phyloP scores from a whole-genome alignment of 2,329 filamentous ascomycete species.

The Beauveria australis region DNA sequence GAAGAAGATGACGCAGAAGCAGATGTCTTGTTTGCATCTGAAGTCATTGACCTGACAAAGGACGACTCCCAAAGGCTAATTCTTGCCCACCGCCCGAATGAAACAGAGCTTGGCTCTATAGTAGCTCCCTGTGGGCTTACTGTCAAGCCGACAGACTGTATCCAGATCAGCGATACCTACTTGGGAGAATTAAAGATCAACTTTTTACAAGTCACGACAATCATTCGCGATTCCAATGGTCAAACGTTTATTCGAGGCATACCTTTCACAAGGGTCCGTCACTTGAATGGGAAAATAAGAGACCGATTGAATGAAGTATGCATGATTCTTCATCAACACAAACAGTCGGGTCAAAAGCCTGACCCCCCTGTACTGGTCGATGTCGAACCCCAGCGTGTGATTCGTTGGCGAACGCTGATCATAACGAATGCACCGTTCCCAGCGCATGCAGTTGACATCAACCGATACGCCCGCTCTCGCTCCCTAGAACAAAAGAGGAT shows the following conservation, averaged over 20 bases:
- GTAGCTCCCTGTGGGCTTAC: constrained; percentile 1
- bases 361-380: constrained; percentile 34
- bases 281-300: constrained; percentile 28
- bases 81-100: constrained; percentile 16
- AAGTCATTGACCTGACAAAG: constrained; percentile 28
- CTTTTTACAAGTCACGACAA: constrained; percentile 34
- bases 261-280: constrained; percentile 27
- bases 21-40: constrained; percentile 12
- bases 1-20: not conserved
- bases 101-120: constrained; percentile 17
- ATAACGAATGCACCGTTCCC: constrained; percentile 49
- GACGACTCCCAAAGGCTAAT: constrained; percentile 15
- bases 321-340: constrained; percentile 28
- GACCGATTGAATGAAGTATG: constrained; percentile 36
- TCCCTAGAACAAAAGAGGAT: constrained; percentile 12
- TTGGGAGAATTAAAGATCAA: constrained; percentile 21
- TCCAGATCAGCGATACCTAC: constrained; percentile 20
- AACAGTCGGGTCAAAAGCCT: constrained; percentile 29
- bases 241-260: constrained; percentile 28
- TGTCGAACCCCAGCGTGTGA: constrained; percentile 30
- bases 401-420: constrained; percentile 33
- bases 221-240: constrained; percentile 24
- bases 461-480: constrained; percentile 14
- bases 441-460: constrained; percentile 20
- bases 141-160: constrained; percentile 19